Percentiles rank a stretch among this genome's conserved stretches.
phyloP scores from a whole-genome alignment of 192 early-diverging fungal species.

The Cetraspora pellucida region DNA sequence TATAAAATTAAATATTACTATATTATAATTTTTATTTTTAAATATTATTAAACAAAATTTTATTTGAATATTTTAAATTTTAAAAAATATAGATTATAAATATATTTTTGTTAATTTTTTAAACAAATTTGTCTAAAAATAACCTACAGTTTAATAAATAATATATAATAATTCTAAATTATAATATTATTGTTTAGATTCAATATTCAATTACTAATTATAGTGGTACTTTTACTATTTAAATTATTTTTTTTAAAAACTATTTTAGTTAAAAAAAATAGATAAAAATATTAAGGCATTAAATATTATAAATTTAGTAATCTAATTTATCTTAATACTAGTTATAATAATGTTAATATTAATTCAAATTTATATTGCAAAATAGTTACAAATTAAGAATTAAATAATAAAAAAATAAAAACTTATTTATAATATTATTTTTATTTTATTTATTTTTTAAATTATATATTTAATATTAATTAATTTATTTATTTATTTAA shows the following conservation, averaged over 20 bases:
- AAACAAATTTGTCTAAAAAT: too few species aligned
- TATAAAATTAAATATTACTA: too few species aligned
- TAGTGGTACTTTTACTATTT: neutral
- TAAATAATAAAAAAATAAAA: neutral
- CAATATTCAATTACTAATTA: neutral
- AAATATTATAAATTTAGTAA: neutral
- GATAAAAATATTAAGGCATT: neutral
- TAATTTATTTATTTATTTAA: neutral
- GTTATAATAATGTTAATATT: neutral
- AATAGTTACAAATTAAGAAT: neutral
- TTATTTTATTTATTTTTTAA: neutral
- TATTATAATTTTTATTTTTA: too few species aligned
- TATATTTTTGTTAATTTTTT: too few species aligned
- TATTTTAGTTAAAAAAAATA: slow-evolving; percentile 2
- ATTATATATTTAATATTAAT: neutral
- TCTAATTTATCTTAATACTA: neutral
- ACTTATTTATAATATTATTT: neutral
- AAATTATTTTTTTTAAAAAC: neutral
- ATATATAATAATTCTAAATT: too few species aligned
- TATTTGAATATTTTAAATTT: too few species aligned
- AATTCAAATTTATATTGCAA: neutral
- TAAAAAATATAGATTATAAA: too few species aligned
- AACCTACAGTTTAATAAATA: too few species aligned
- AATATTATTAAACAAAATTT: too few species aligned
- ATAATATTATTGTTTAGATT: neutral